A percentile compares a stretch with the other conserved stretches of the same genome.
Conservation (phyloP, 495 filamentous ascomycete genomes). For the Penicillium subrubescens region DNA sequence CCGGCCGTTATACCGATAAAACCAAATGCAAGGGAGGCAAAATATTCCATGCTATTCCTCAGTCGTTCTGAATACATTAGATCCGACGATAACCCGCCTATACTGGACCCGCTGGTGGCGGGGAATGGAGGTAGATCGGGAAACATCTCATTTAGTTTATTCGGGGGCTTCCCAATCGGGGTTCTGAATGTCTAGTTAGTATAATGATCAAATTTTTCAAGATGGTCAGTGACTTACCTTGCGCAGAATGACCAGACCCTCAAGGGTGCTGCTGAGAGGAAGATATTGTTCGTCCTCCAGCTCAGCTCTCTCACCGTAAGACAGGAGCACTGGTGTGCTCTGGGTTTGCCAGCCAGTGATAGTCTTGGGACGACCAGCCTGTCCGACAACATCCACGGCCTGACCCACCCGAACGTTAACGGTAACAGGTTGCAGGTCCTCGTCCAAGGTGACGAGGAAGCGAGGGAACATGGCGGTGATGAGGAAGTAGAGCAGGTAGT, state of each 20-base stretch:
- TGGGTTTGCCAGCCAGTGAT: conserved; percentile 99
- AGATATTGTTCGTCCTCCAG: conserved; percentile 98
- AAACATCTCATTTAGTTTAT: conserved; percentile 31
- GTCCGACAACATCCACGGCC: conserved; percentile 96
- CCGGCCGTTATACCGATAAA: conserved; percentile 3
- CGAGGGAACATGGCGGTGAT: conserved; percentile 96
- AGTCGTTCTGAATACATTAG: conserved; percentile 46
- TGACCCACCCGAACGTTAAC: conserved; percentile 98
- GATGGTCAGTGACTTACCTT: conserved; percentile 67
- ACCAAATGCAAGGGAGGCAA: conserved; percentile 15
- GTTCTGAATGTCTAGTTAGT: conserved; percentile 47
- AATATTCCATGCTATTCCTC: conserved; percentile 39
- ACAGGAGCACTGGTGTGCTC: conserved; percentile 91
- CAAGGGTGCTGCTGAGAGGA: conserved; percentile 82
- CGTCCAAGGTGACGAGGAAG: conserved; percentile 94
- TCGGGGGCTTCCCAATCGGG: conserved; percentile 54
- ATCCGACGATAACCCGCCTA: conserved; percentile 34
- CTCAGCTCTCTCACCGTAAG: conserved; percentile 93
- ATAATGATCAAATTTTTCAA: neutral
- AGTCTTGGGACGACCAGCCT: conserved; percentile 95
- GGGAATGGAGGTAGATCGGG: conserved; percentile 20
- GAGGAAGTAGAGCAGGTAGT: conserved; percentile 97
- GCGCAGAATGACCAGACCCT: conserved; percentile 93
- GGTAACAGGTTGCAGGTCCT: conserved; percentile 87
- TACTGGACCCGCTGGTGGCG: conserved; percentile 19